These are phyloP conservation scores for Pseudopyricularia javanii DNA, from an alignment of 2,329 filamentous ascomycete genomes.

Conservation along the genomic window DNA sequence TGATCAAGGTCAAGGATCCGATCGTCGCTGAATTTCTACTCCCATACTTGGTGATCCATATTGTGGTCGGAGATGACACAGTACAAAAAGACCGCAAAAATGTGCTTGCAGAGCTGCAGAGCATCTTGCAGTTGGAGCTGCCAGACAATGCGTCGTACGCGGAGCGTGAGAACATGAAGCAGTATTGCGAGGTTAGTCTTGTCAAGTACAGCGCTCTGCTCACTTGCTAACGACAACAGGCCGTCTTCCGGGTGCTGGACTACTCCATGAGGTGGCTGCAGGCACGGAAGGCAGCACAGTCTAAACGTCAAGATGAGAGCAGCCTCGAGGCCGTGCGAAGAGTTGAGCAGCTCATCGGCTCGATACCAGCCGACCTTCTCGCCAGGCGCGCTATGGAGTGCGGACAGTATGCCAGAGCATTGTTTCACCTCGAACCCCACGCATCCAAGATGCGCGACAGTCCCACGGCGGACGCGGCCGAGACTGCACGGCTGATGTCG, in stretches of 20 bases:
- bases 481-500: slow-evolving; percentile 57
- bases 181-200: slow-evolving; percentile 68
- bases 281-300: slow-evolving; percentile 46
- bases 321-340: slow-evolving; percentile 23
- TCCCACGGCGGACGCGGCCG: slow-evolving; percentile 24
- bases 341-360: slow-evolving; percentile 38
- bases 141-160: slow-evolving; percentile 38
- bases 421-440: slow-evolving; percentile 92
- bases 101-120: slow-evolving; percentile 61
- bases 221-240: too few species aligned
- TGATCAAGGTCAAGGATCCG: slow-evolving; percentile 76
- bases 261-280: slow-evolving; percentile 88
- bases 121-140: slow-evolving; percentile 55
- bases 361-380: slow-evolving; percentile 62
- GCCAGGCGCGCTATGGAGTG: slow-evolving; percentile 85
- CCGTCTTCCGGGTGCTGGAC: slow-evolving; percentile 80
- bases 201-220: too few species aligned
- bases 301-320: slow-evolving; percentile 25
- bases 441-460: slow-evolving; percentile 28
- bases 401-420: slow-evolving; percentile 78
- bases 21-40: slow-evolving; percentile 80
- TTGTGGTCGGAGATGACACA: slow-evolving; percentile 55
- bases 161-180: slow-evolving; percentile 63
- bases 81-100: slow-evolving; percentile 44
- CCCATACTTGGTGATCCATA: slow-evolving; percentile 75